Evolutionary conservation across 163 green algal species (phyloP).

Genomic region (Volvox carteri): DNA sequence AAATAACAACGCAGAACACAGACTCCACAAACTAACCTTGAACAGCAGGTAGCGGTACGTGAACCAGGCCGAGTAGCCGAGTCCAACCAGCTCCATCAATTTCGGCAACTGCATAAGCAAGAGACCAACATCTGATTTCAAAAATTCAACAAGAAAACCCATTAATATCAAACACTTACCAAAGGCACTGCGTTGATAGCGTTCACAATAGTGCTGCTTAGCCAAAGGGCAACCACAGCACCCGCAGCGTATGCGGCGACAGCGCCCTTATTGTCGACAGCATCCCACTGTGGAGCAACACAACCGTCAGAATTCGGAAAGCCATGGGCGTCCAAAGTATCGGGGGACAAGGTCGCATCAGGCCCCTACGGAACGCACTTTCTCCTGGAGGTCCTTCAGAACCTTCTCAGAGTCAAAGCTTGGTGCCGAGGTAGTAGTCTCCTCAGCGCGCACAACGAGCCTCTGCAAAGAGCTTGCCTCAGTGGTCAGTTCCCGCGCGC

Average conservation of each 20-base stretch:
- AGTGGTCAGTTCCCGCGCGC: not conserved
- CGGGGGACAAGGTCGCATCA: slow-evolving; percentile 41
- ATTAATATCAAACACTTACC: slow-evolving; percentile 65
- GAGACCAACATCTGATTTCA: not conserved
- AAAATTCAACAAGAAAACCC: not conserved
- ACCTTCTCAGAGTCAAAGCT: slow-evolving; percentile 65
- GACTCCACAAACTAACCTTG: slow-evolving; percentile 87
- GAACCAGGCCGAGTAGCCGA: slow-evolving; percentile 93
- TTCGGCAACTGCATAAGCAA: slow-evolving; percentile 85
- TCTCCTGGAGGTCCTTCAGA: slow-evolving; percentile 82
- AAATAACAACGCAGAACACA: no score
- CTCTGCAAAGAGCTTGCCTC: slow-evolving; percentile 31
- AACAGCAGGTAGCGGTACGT: slow-evolving; percentile 94
- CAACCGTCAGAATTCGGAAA: not conserved
- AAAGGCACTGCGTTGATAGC: slow-evolving; percentile 93
- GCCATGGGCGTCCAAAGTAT: no score
- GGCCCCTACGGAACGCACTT: slow-evolving; percentile 53
- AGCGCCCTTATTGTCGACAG: slow-evolving; percentile 93
- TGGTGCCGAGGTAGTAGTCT: slow-evolving; percentile 43
- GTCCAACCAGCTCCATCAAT: slow-evolving; percentile 92
- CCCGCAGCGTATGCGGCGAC: slow-evolving; percentile 87
- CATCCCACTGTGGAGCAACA: slow-evolving; percentile 88
- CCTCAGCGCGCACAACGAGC: slow-evolving; percentile 59
- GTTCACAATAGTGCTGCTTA: slow-evolving; percentile 89
- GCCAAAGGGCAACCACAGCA: slow-evolving; percentile 88